phyloP scores from a whole-genome alignment of 441 rosid species.

The Populus hybrid region DNA sequence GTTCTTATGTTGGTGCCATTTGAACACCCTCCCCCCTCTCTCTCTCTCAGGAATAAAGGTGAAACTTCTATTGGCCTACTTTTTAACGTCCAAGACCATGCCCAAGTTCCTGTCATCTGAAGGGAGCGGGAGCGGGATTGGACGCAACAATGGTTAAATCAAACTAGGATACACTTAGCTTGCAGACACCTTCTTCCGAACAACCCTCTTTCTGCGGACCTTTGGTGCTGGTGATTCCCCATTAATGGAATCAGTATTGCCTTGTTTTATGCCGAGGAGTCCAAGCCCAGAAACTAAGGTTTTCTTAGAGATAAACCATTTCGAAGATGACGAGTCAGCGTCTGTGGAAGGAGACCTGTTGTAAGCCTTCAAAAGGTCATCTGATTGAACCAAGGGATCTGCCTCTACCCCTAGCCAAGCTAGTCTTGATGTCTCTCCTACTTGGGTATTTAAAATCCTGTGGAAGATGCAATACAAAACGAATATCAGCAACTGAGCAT shows the following conservation, averaged over 20 bases:
- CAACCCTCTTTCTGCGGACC: constrained; percentile 75
- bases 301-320: constrained; percentile 86
- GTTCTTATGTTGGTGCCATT: too few relatives aligned
- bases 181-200: constrained; percentile 79
- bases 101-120: constrained; percentile 6
- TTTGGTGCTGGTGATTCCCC: constrained; percentile 58
- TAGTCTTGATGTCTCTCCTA: constrained; percentile 72
- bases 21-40: not conserved
- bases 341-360: constrained; percentile 50
- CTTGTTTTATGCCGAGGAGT: constrained; percentile 77
- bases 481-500: not conserved
- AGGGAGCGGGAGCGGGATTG: constrained; percentile 32
- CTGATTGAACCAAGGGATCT: constrained; percentile 84
- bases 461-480: constrained; percentile 19
- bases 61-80: not conserved
- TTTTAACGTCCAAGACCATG: constrained; percentile 1
- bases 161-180: constrained; percentile 31
- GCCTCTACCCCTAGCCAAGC: constrained; percentile 92
- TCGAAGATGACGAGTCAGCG: constrained; percentile 44
- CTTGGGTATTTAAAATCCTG: constrained; percentile 75
- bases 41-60: not conserved
- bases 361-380: constrained; percentile 66
- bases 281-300: constrained; percentile 74
- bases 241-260: constrained; percentile 31
- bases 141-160: constrained; percentile 8